phyloP scores from a whole-genome alignment of 2,329 filamentous ascomycete genomes.

The Aureobasidium sp. region DNA sequence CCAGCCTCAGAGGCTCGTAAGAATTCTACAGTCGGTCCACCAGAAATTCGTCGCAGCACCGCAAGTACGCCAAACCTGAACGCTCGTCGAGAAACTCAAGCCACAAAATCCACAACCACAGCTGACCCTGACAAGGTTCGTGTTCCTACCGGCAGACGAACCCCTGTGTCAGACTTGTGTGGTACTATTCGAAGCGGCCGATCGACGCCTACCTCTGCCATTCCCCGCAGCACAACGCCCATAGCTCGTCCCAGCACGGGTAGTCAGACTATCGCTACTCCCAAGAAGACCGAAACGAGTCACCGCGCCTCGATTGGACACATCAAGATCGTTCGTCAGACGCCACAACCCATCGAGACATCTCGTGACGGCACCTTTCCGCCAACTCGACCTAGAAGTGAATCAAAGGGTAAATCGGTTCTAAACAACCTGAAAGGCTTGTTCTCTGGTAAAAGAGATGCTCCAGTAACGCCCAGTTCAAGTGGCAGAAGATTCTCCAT shows the following conservation, averaged over 20 bases:
- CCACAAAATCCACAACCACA: not conserved
- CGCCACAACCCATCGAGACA: not conserved
- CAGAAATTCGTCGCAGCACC: not conserved
- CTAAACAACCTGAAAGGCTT: constrained; percentile 23
- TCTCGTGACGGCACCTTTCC: not conserved
- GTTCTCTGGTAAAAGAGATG: constrained; percentile 20
- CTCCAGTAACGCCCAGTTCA: constrained; percentile 4
- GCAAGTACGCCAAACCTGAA: not conserved
- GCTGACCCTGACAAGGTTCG: no score
- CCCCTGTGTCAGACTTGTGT: not conserved
- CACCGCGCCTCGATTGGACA: not conserved
- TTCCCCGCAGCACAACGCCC: not conserved
- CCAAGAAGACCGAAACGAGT: not conserved
- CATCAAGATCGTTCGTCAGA: not conserved
- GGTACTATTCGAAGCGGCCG: not conserved
- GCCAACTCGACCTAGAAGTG: constrained; percentile 14
- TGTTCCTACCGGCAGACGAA: not conserved
- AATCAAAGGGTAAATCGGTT: constrained; percentile 21
- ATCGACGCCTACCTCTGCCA: not conserved
- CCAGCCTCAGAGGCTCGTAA: constrained; percentile 10
- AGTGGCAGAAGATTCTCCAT: not conserved
- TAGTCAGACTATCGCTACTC: not conserved
- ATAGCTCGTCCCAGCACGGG: not conserved
- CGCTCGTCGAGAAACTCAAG: not conserved
- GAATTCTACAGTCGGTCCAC: not conserved